Evolutionary conservation across 805 yeast species (phyloP).

Genomic region (Schizosaccharomyces pombe): DNA sequence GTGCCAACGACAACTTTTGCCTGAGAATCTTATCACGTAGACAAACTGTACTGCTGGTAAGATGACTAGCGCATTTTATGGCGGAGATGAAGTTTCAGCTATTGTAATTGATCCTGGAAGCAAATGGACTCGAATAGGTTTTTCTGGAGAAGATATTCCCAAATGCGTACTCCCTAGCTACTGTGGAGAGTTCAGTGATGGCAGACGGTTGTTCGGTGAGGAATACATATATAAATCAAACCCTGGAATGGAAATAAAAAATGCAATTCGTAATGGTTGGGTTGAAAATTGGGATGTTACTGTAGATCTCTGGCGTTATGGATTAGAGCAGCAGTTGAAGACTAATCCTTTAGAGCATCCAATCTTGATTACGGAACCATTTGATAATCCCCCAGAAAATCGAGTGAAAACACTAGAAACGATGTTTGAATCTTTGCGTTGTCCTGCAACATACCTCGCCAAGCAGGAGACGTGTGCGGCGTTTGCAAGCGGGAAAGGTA

Average conservation of each 20-base stretch:
- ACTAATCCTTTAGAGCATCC: slow-evolving; percentile 40
- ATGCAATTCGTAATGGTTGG: slow-evolving; percentile 18
- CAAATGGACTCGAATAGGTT: slow-evolving; percentile 56
- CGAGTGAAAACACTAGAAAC: slow-evolving; percentile 36
- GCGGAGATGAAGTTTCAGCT: slow-evolving; percentile 3
- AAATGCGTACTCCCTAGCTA: slow-evolving; percentile 48
- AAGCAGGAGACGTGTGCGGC: slow-evolving; percentile 49
- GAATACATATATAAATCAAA: slow-evolving; percentile 20
- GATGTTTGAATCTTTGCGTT: slow-evolving; percentile 50
- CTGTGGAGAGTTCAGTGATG: slow-evolving; percentile 21
- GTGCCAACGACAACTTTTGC: no score
- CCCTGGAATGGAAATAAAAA: slow-evolving; percentile 15
- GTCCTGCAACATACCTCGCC: slow-evolving; percentile 54
- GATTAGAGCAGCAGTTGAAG: slow-evolving; percentile 28
- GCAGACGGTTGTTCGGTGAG: slow-evolving; percentile 15
- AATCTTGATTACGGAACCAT: slow-evolving; percentile 34
- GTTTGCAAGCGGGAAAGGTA: slow-evolving; percentile 52
- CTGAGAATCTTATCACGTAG: no score
- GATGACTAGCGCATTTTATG: not conserved
- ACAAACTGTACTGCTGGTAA: not conserved
- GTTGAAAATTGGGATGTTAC: slow-evolving; percentile 40
- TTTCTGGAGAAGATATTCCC: slow-evolving; percentile 82
- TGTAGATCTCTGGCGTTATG: slow-evolving; percentile 41
- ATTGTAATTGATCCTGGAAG: slow-evolving; percentile 3
- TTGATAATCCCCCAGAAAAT: slow-evolving; percentile 43